Evolutionary conservation across 371 early-diverging fungal species (phyloP).

Genomic region (Basidiobolus meristosporus): DNA sequence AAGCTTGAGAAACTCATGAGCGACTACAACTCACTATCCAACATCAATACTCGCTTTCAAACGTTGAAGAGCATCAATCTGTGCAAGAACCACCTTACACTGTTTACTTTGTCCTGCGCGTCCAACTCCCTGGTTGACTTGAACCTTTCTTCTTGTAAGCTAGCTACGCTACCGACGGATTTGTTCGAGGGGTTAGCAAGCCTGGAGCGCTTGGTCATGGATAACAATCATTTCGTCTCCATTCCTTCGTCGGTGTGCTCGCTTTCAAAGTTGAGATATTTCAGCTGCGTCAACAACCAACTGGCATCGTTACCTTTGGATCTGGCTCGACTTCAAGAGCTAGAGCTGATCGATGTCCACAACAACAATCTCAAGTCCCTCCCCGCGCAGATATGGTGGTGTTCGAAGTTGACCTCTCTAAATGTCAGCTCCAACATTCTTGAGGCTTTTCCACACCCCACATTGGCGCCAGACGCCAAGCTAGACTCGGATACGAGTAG

Average conservation of each 20-base stretch:
- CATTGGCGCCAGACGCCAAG: not conserved
- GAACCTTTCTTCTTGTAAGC: constrained; percentile 46
- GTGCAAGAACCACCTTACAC: constrained; percentile 32
- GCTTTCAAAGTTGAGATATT: constrained; percentile 22
- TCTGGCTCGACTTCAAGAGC: constrained; percentile 24
- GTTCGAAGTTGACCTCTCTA: constrained; percentile 34
- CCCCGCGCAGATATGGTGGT: constrained; percentile 75
- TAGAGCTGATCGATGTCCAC: constrained; percentile 35
- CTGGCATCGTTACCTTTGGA: constrained; percentile 38
- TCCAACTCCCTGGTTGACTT: constrained; percentile 18
- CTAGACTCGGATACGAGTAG: not conserved
- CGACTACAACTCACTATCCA: constrained; percentile 43
- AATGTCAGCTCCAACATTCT: constrained; percentile 68
- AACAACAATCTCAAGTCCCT: constrained; percentile 49
- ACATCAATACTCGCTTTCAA: constrained; percentile 14
- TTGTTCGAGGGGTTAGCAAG: constrained; percentile 28
- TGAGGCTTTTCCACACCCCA: constrained; percentile 19
- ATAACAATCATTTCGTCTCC: constrained; percentile 50
- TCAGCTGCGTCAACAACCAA: constrained; percentile 48
- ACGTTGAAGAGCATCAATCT: constrained; percentile 17
- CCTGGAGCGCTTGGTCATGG: constrained; percentile 35
- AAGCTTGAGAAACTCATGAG: constrained; percentile 35
- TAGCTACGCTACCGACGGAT: constrained; percentile 38
- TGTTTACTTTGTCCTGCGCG: constrained; percentile 9
- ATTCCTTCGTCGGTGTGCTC: constrained; percentile 39